phyloP scores from a whole-genome alignment of 2,329 filamentous ascomycete species.

The Sporothrix brasiliensis region DNA sequence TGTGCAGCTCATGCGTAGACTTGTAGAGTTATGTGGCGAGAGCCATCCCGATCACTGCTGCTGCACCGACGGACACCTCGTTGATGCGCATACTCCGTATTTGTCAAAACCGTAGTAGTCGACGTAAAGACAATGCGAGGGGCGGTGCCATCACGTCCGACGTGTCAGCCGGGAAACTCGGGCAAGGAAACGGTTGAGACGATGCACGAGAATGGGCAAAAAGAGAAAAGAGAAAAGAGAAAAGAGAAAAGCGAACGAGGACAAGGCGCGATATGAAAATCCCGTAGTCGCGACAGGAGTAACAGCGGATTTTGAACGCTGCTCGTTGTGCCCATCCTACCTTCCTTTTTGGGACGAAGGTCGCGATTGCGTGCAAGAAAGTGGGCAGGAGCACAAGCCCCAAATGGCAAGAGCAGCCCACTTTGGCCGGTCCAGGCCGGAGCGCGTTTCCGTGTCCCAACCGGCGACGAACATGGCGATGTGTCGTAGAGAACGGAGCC shows the following conservation, averaged over 20 bases:
- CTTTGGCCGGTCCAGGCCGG: too few species aligned
- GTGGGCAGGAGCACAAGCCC: background rate
- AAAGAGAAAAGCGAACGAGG: background rate
- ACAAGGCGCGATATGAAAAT: background rate
- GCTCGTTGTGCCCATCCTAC: background rate
- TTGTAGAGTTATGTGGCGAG: background rate
- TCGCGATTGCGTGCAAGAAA: background rate
- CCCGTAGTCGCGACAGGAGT: background rate
- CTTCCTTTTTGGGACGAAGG: constrained; percentile 10
- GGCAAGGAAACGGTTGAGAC: background rate
- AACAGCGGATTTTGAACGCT: background rate
- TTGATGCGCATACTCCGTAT: too few species aligned
- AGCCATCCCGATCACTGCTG: too few species aligned
- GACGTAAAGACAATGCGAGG: background rate
- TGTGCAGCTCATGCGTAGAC: background rate
- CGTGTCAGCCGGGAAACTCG: background rate
- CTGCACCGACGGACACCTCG: too few species aligned
- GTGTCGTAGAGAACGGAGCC: too few species aligned
- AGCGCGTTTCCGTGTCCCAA: too few species aligned
- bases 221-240: too few species aligned
- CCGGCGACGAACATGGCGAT: too few species aligned
- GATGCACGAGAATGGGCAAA: background rate
- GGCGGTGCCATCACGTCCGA: background rate
- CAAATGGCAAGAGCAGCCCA: constrained; percentile 2
- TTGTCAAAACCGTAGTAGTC: too few species aligned